phyloP scores from a whole-genome alignment of 768 basidiomycete species.

The Roridomyces roridus region DNA sequence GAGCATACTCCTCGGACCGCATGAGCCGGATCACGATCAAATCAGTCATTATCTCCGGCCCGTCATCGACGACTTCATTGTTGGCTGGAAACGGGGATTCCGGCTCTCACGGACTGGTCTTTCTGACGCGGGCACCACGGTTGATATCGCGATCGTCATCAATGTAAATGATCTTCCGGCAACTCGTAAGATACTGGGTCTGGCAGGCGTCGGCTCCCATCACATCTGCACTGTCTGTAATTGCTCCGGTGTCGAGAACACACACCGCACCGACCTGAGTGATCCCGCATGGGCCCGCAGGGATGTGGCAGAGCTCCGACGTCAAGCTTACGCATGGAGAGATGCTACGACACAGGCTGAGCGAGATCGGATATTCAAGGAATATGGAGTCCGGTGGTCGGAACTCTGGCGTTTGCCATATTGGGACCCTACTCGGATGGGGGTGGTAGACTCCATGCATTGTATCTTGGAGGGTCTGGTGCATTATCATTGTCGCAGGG shows the following conservation, averaged over 20 bases:
- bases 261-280: constrained; percentile 19
- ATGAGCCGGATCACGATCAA: constrained; percentile 30
- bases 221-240: constrained; percentile 35
- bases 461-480: constrained; percentile 32
- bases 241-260: constrained; percentile 18
- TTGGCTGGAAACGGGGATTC: constrained; percentile 22
- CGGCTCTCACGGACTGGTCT: constrained; percentile 18
- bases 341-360: constrained; percentile 14
- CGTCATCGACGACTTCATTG: constrained; percentile 31
- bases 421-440: constrained; percentile 33
- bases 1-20: constrained; percentile 34
- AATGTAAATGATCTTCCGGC: constrained; percentile 38
- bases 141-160: constrained; percentile 11
- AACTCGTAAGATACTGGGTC: constrained; percentile 28
- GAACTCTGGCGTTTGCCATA: constrained; percentile 35
- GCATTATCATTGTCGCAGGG: too few relatives aligned
- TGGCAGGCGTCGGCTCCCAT: constrained; percentile 28
- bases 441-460: constrained; percentile 41
- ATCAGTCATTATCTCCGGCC: constrained; percentile 34
- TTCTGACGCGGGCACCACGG: not conserved
- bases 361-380: constrained; percentile 23
- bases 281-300: constrained; percentile 15
- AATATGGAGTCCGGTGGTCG: too few relatives aligned
- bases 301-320: not conserved
- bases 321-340: constrained; percentile 7